Evolutionary conservation across 2,329 filamentous ascomycete species (phyloP).

Genomic region (Chaetoscypha palmicola): DNA sequence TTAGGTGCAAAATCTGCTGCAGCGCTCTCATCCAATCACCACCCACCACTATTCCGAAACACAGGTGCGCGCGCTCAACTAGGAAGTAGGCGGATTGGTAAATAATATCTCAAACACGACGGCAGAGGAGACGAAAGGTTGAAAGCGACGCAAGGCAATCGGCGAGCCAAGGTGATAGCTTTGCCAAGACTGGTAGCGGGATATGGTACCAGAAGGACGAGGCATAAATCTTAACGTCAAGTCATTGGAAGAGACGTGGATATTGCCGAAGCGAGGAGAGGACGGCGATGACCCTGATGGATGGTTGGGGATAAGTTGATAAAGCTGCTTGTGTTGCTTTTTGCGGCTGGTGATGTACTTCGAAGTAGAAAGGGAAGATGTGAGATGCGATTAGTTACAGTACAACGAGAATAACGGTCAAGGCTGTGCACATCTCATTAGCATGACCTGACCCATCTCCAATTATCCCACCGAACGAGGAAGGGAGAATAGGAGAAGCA

Average conservation of each 20-base stretch:
- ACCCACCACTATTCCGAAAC: slow-evolving; percentile 13
- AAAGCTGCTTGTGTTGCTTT: no score
- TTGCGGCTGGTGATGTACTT: no score
- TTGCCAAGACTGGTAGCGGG: neutral
- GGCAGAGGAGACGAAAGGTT: slow-evolving; percentile 10
- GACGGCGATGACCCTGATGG: no score
- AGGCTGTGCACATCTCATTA: no score
- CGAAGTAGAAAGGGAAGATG: no score
- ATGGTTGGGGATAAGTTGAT: no score
- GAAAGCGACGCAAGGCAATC: no score
- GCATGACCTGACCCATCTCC: no score
- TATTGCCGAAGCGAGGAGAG: neutral
- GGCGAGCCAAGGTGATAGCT: neutral
- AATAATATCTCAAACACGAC: slow-evolving; percentile 23
- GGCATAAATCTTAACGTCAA: slow-evolving; percentile 1
- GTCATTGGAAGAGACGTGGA: neutral
- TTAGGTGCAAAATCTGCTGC: slow-evolving; percentile 2
- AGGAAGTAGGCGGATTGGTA: slow-evolving; percentile 7
- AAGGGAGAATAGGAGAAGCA: no score
- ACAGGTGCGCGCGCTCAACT: slow-evolving; percentile 15
- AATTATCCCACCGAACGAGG: no score
- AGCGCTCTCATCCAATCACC: slow-evolving; percentile 8
- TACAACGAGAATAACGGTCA: no score
- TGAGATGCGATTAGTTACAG: no score
- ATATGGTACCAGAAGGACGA: slow-evolving; percentile 1